Evolutionary conservation across 176 grass and related monocot species (phyloP).

Genomic region (Juncus inflexus): DNA sequence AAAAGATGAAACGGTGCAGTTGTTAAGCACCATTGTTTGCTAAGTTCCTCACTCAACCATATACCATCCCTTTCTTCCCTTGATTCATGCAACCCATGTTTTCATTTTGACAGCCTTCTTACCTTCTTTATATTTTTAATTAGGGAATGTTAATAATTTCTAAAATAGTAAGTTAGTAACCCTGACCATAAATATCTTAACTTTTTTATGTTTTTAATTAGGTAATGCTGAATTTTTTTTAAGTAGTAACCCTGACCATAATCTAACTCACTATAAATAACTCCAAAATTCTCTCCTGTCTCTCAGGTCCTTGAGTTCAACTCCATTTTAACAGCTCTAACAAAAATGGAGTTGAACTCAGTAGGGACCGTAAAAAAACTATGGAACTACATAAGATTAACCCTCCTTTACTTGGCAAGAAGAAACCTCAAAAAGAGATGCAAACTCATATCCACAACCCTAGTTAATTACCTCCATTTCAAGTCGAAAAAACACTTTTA

Average conservation of each 20-base stretch:
- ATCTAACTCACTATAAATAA: constrained; percentile 13
- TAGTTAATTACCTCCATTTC: constrained; percentile 18
- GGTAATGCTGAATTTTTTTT: neutral
- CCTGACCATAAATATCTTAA: neutral
- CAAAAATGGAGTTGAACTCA: constrained; percentile 17
- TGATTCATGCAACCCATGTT: constrained; percentile 29
- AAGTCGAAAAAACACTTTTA: neutral
- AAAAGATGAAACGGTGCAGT: constrained; percentile 4
- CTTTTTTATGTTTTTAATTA: neutral
- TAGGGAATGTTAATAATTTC: neutral
- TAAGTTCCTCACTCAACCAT: constrained; percentile 22
- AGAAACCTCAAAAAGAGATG: constrained; percentile 37
- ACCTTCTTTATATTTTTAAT: constrained; percentile 5
- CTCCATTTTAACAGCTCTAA: neutral
- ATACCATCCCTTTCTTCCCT: constrained; percentile 17
- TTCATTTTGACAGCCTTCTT: constrained; percentile 20
- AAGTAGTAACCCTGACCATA: neutral
- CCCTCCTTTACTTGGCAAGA: constrained; percentile 44
- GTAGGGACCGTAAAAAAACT: constrained; percentile 17
- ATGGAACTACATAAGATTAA: constrained; percentile 47
- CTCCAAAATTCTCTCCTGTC: neutral
- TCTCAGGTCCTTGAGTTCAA: neutral
- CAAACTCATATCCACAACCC: constrained; percentile 29
- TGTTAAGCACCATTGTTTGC: constrained; percentile 27
- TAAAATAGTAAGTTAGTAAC: neutral